Evolutionary conservation across 495 filamentous ascomycete species (phyloP).

Genomic region (Penicillium arizonense): DNA sequence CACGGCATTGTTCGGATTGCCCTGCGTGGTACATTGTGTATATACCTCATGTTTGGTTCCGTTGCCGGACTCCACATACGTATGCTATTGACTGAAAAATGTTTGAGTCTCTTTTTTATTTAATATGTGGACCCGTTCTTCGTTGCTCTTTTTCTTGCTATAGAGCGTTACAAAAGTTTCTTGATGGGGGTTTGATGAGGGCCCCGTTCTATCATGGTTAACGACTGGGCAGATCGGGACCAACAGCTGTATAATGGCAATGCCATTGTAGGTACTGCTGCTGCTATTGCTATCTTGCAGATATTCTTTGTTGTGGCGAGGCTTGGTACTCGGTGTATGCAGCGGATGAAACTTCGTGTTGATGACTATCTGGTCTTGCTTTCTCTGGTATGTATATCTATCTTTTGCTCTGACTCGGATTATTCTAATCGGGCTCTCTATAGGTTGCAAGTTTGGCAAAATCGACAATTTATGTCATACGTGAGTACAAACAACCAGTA

Average conservation of each 20-base stretch:
- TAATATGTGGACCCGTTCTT: neutral
- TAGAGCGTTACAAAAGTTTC: neutral
- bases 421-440: neutral
- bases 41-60: too few relatives aligned
- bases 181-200: neutral
- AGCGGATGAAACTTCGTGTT: constrained; percentile 12
- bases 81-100: too few relatives aligned
- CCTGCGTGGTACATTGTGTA: too few relatives aligned
- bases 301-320: constrained; percentile 25
- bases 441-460: constrained; percentile 14
- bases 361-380: constrained; percentile 33
- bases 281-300: constrained; percentile 17
- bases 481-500: constrained; percentile 3
- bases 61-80: too few relatives aligned
- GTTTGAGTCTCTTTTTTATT: too few relatives aligned
- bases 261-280: constrained; percentile 12
- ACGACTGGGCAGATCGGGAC: neutral
- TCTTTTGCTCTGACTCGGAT: neutral
- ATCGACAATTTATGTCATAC: constrained; percentile 14
- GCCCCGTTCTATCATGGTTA: neutral
- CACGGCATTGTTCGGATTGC: too few relatives aligned
- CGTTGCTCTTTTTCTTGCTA: neutral
- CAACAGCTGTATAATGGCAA: constrained; percentile 9
- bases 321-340: constrained; percentile 27
- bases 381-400: constrained; percentile 17